Conservation (phyloP, 768 basidiomycete genomes). For the Neoboletus brunneissimus region DNA sequence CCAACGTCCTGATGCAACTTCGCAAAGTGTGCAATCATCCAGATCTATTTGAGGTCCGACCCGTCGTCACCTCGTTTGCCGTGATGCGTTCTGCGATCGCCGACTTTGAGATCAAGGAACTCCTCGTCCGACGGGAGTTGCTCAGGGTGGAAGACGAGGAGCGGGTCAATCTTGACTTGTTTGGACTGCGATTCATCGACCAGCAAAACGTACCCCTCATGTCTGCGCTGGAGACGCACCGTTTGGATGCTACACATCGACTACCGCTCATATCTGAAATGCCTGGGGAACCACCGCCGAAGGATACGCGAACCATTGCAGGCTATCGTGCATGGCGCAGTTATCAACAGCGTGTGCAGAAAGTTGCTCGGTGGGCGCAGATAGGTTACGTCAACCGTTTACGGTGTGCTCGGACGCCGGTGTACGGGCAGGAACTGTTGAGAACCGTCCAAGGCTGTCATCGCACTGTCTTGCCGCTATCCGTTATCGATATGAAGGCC, state of each 20-base stretch:
- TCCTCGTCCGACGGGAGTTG: conserved; percentile 77
- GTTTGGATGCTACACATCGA: conserved; percentile 56
- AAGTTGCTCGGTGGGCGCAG: conserved; percentile 63
- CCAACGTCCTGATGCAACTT: conserved; percentile 96
- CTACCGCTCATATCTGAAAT: conserved; percentile 53
- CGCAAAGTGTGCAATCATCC: conserved; percentile 97
- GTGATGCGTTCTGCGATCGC: conserved; percentile 73
- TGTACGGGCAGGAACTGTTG: conserved; percentile 48
- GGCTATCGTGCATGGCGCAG: conserved; percentile 62
- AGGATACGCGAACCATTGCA: conserved; percentile 69
- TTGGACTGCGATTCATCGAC: conserved; percentile 63
- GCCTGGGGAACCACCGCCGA: conserved; percentile 63
- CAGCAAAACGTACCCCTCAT: conserved; percentile 52
- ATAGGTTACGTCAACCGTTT: conserved; percentile 70
- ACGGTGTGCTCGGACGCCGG: conserved; percentile 54
- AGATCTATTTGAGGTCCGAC: conserved; percentile 86
- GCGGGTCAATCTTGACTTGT: conserved; percentile 54
- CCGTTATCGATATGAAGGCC: conserved; percentile 38
- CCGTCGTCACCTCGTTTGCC: conserved; percentile 73
- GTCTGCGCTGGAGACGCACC: conserved; percentile 50
- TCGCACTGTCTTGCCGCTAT: conserved; percentile 51
- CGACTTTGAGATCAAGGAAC: conserved; percentile 82
- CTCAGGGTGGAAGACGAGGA: conserved; percentile 54
- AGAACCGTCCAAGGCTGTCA: conserved; percentile 36
- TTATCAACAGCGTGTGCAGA: conserved; percentile 47